Percentiles rank a stretch among this genome's conserved stretches.
phyloP scores from a whole-genome alignment of 2,329 filamentous ascomycete species.

The Pseudopyricularia javanii region DNA sequence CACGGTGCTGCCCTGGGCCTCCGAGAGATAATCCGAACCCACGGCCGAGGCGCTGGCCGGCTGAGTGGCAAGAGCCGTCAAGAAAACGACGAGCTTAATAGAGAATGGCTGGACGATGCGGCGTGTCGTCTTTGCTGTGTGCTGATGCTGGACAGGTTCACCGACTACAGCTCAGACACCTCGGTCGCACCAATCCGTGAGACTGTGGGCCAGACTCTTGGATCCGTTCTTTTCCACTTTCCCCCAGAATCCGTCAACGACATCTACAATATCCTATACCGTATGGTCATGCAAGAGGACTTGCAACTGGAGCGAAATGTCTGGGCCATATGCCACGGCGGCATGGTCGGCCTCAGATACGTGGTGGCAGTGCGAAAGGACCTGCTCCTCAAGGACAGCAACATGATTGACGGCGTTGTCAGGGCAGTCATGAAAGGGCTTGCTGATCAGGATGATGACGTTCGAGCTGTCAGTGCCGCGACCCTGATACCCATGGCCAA shows the following conservation, averaged over 20 bases:
- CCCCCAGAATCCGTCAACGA: constrained; percentile 67
- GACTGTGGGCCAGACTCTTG: constrained; percentile 86
- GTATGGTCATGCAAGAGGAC: constrained; percentile 86
- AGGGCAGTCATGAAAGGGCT: constrained; percentile 90
- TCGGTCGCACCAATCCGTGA: constrained; percentile 94
- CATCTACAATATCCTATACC: constrained; percentile 73
- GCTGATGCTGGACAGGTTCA: constrained; percentile 94
- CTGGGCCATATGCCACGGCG: constrained; percentile 95
- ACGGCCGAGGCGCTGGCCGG: constrained; percentile 79
- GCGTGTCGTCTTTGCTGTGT: constrained; percentile 93
- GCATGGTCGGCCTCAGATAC: constrained; percentile 94
- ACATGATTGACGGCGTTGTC: constrained; percentile 87
- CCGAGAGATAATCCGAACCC: constrained; percentile 81
- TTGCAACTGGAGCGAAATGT: constrained; percentile 59
- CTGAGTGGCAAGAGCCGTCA: constrained; percentile 52
- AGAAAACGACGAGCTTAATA: constrained; percentile 72
- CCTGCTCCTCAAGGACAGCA: constrained; percentile 67
- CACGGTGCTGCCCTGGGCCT: constrained; percentile 94
- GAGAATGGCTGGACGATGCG: constrained; percentile 82
- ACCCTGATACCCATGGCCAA: constrained; percentile 92
- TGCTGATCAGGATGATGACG: constrained; percentile 84
- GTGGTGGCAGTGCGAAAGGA: constrained; percentile 92
- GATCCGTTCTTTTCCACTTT: constrained; percentile 77
- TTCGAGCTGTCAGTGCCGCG: constrained; percentile 92
- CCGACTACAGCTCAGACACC: constrained; percentile 94